A percentile compares a stretch with the other conserved stretches of the same genome.
phyloP scores from a whole-genome alignment of 1,284 basidiomycete species.

The Apiotrichum laibachii region DNA sequence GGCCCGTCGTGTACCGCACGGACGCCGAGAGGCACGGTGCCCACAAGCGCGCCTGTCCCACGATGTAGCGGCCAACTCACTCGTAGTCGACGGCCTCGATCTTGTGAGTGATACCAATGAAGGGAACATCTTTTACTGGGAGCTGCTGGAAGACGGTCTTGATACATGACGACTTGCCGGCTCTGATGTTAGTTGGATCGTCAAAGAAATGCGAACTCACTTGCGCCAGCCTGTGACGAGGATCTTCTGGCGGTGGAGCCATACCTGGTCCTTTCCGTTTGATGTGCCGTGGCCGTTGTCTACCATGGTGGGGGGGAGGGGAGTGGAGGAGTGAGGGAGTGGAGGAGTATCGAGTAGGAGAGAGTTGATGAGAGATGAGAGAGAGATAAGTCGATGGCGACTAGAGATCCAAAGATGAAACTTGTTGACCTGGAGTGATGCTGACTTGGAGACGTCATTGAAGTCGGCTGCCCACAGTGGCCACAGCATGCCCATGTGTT shows the following conservation, averaged over 20 bases:
- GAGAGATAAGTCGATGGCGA: too few relatives aligned
- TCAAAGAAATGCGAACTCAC: slow-evolving; percentile 48
- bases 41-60: background rate
- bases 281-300: background rate
- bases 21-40: background rate
- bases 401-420: too few relatives aligned
- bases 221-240: slow-evolving; percentile 75
- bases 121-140: slow-evolving; percentile 82
- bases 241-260: slow-evolving; percentile 57
- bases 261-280: background rate
- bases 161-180: slow-evolving; percentile 89
- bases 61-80: slow-evolving; percentile 55
- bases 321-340: background rate
- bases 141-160: slow-evolving; percentile 86
- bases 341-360: background rate
- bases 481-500: too few relatives aligned
- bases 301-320: background rate
- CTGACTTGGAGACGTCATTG: too few relatives aligned
- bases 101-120: slow-evolving; percentile 80
- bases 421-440: too few relatives aligned
- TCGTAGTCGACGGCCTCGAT: slow-evolving; percentile 73
- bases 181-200: slow-evolving; percentile 54
- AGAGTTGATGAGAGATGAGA: background rate
- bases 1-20: too few relatives aligned
- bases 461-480: too few relatives aligned